Conservation (phyloP, 2,329 filamentous ascomycete genomes). For the Neopestalotiopsis rosae region DNA sequence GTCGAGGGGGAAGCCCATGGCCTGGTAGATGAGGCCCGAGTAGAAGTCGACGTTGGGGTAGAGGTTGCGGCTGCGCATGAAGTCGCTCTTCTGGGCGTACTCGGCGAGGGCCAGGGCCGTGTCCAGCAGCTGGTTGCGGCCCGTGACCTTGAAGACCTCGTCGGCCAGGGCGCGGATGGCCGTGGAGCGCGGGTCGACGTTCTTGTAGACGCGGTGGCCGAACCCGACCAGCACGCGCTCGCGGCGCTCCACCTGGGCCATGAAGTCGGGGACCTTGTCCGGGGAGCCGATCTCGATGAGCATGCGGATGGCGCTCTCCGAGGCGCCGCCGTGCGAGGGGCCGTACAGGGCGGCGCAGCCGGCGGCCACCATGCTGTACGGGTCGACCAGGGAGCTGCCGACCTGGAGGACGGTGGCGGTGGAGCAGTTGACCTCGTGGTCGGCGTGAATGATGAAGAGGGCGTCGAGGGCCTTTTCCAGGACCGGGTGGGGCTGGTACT, state of each 20-base stretch:
- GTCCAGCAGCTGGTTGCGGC: conserved; percentile 56
- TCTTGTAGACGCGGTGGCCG: conserved; percentile 61
- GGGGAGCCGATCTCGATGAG: conserved; percentile 55
- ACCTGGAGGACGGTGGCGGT: conserved; percentile 62
- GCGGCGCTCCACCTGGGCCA: conserved; percentile 53
- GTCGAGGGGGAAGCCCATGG: conserved; percentile 58
- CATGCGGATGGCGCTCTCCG: conserved; percentile 61
- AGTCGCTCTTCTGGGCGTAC: conserved; percentile 50
- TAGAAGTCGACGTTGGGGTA: conserved; percentile 60
- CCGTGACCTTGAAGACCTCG: conserved; percentile 54
- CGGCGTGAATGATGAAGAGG: conserved; percentile 61
- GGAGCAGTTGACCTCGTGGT: conserved; percentile 64
- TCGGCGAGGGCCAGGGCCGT: conserved; percentile 52
- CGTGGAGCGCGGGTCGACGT: conserved; percentile 57
- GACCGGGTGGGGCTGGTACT: conserved; percentile 53
- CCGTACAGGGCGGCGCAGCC: conserved; percentile 60
- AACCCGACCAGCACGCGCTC: conserved; percentile 60
- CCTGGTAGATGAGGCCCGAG: conserved; percentile 57
- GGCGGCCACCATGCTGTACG: conserved; percentile 57
- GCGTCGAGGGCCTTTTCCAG: conserved; percentile 57
- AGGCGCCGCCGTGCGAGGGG: conserved; percentile 64
- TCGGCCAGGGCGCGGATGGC: conserved; percentile 55
- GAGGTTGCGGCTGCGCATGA: conserved; percentile 53
- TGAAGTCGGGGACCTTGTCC: conserved; percentile 55
- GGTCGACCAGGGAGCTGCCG: conserved; percentile 60